Evolutionary conservation across 177 flowering plant genomes (phyloP).

Genomic region (Tripterygium wilfordii): DNA sequence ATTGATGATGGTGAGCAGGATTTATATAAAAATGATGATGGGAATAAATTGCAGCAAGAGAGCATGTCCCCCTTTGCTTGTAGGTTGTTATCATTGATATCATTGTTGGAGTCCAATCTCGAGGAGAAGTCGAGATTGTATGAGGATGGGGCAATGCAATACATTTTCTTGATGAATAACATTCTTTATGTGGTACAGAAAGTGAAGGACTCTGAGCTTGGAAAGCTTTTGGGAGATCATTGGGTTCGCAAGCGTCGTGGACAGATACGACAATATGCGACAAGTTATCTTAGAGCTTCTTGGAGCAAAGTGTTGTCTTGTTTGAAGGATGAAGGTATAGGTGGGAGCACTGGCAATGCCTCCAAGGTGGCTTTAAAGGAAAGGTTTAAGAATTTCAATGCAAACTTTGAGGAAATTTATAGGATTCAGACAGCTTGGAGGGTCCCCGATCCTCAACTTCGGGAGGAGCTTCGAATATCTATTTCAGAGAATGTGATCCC

Average conservation of each 20-base stretch:
- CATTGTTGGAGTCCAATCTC: background rate
- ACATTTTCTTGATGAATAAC: slow-evolving; percentile 2
- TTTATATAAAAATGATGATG: too few species aligned
- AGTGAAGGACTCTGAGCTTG: slow-evolving; percentile 2
- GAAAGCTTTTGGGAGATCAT: slow-evolving; percentile 1
- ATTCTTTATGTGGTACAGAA: slow-evolving; percentile 4
- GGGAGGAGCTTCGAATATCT: background rate
- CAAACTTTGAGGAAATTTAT: background rate
- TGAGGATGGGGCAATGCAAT: background rate
- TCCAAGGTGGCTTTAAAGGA: background rate
- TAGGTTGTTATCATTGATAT: background rate
- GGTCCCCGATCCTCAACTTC: slow-evolving; percentile 1
- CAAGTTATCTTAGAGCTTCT: background rate
- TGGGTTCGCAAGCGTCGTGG: background rate
- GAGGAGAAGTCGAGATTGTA: background rate
- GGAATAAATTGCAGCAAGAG: slow-evolving; percentile 21
- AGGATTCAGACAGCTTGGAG: background rate
- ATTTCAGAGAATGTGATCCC: background rate
- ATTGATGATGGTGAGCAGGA: slow-evolving; percentile 14
- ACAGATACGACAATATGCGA: slow-evolving; percentile 1
- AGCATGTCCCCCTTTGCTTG: slow-evolving; percentile 32
- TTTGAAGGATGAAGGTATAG: background rate
- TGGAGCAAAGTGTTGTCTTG: background rate
- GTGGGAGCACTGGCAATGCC: too few species aligned
- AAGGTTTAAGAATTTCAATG: background rate